These are phyloP conservation scores for Rubroshorea leprosula DNA, from an alignment of 345 rosid species.

Conservation along the genomic window DNA sequence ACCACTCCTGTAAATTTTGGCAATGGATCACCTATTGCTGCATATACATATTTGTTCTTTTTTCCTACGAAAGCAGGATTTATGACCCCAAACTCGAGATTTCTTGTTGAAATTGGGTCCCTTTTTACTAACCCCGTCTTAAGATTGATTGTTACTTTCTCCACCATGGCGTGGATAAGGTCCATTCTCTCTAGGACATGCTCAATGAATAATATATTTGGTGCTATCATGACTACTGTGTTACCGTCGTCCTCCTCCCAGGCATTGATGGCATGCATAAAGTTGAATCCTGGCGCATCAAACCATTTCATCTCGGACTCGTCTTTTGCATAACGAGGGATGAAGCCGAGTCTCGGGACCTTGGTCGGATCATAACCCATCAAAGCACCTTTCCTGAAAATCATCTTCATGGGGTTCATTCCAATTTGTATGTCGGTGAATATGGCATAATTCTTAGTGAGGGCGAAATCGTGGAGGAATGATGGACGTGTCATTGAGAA, in stretches of 20 bases:
- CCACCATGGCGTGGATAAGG: conserved; percentile 41
- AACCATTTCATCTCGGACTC: conserved; percentile 50
- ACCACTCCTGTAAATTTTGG: conserved; percentile 47
- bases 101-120: conserved; percentile 41
- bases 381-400: conserved; percentile 35
- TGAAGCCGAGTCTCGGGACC: conserved; percentile 41
- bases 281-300: conserved; percentile 53
- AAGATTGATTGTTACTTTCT: conserved; percentile 41
- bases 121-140: conserved; percentile 40
- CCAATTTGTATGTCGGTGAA: conserved; percentile 45
- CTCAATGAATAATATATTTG: conserved; percentile 50
- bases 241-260: conserved; percentile 54
- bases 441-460: conserved; percentile 44
- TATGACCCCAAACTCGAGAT: conserved; percentile 47
- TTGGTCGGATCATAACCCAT: conserved; percentile 38
- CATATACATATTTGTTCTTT: conserved; percentile 41
- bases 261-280: conserved; percentile 46
- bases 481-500: conserved; percentile 47
- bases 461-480: conserved; percentile 55
- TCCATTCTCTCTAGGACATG: conserved; percentile 51
- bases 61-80: conserved; percentile 33
- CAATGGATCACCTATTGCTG: conserved; percentile 51
- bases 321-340: conserved; percentile 41
- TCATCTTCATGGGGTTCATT: conserved; percentile 42
- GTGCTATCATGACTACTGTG: conserved; percentile 41